A percentile compares a stretch with the other conserved stretches of the same genome.
phyloP scores from a whole-genome alignment of 495 filamentous ascomycete genomes.

The Aspergillus cavernicola region DNA sequence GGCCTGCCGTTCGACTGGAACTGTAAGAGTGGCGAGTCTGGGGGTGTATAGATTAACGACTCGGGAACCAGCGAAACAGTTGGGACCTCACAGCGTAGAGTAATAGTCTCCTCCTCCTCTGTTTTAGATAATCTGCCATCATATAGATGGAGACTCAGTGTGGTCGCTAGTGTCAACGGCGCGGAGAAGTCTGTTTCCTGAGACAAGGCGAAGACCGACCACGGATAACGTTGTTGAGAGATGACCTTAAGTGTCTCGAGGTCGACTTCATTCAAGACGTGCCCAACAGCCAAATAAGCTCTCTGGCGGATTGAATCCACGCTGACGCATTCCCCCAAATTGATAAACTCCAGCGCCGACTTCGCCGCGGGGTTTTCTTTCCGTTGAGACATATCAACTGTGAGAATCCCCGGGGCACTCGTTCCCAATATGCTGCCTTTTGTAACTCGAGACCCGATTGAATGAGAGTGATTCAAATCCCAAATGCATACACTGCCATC shows the following conservation, averaged over 20 bases:
- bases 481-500: conserved; percentile 84
- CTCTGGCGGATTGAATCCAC: conserved; percentile 66
- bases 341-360: conserved; percentile 54
- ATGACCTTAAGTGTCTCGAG: conserved; percentile 71
- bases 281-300: conserved; percentile 76
- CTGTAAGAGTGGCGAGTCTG: conserved; percentile 37
- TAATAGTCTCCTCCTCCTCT: conserved; percentile 43
- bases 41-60: conserved; percentile 32
- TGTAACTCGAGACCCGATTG: conserved; percentile 30
- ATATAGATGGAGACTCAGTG: conserved; percentile 76
- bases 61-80: conserved; percentile 25
- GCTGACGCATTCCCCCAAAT: conserved; percentile 77
- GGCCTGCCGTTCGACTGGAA: conserved; percentile 38
- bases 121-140: conserved; percentile 58
- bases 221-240: conserved; percentile 71
- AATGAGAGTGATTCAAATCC: conserved; percentile 65
- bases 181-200: conserved; percentile 62
- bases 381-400: conserved; percentile 40
- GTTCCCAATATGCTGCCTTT: conserved; percentile 63
- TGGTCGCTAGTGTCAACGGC: conserved; percentile 84
- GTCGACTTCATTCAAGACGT: conserved; percentile 76
- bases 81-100: conserved; percentile 37
- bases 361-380: conserved; percentile 39
- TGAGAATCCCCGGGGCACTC: conserved; percentile 63
- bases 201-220: conserved; percentile 79